Base-by-base conservation (phyloP, 192 early-diverging fungal species). In the Piromyces finnis region DNA sequence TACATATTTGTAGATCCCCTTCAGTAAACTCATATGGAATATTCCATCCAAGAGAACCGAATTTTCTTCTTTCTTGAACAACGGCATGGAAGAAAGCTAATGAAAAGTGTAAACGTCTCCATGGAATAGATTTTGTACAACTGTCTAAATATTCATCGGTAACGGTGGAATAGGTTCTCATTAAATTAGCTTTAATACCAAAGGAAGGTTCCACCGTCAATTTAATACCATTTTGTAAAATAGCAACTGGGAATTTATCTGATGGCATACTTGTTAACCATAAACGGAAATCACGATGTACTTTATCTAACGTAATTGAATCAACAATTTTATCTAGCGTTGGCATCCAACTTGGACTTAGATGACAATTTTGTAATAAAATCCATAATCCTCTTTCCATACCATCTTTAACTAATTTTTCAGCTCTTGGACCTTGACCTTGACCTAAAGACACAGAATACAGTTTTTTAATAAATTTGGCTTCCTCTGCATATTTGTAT, bases 231-330 rank as follows among this genome's bases (percentile, higher is more conserved):
- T 89, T 90, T 80, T 89, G 89, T 22, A 90, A 82, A 29, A 90
- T 90, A 17, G 87, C 88, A 15, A 89, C 88, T 18, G 89, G 89
- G 83, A 90, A 90, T 80, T 90, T 89, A 15, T 87, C 84, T 0
- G 89, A 87, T 35, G 89, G 89, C 82, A 89, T 88, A 12, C 88
- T 89, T 3, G 89, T 90, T 28, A 90, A 82, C 89, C 89, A 90
- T 22, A 90, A 81, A n/a, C 89, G 68, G 81, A 86, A 90, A 79
- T 90, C 89, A 29, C 89, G 80, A 79, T 90, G 89, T 6, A 90
- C 89, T 79, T 88, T 88, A 81, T 90, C 89, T 5, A 83, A 79
- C 1, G 87, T 89, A 77, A 90, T 86, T 36, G 84, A 78, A 82
- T 89, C 88, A 32, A 90, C 88, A 80, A 90, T 88, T 51, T 86